Percentiles rank a stretch among this genome's conserved stretches.
phyloP scores from a whole-genome alignment of 2,329 filamentous ascomycete species.

The Botrytis medusae region DNA sequence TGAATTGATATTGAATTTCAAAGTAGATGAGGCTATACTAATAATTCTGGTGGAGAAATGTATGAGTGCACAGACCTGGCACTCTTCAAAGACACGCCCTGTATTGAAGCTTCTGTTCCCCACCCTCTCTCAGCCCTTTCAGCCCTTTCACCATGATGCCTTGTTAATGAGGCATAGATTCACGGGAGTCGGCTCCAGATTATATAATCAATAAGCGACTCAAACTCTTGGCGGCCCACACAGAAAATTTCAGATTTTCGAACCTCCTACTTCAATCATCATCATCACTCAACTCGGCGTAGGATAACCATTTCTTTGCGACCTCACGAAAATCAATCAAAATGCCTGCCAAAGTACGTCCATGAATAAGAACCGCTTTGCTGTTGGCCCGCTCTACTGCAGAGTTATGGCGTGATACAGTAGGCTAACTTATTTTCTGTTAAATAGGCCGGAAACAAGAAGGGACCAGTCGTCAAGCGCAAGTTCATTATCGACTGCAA shows the following conservation, averaged over 20 bases:
- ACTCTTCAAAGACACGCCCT: no score
- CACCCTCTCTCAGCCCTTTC: neutral
- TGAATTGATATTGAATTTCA: no score
- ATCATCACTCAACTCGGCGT: constrained; percentile 41
- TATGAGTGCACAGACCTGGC: no score
- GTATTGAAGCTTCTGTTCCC: neutral
- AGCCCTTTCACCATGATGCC: neutral
- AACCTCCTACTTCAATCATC: constrained; percentile 9
- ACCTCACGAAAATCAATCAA: constrained; percentile 45
- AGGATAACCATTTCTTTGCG: constrained; percentile 70
- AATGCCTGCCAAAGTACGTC: constrained; percentile 95
- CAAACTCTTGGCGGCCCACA: constrained; percentile 34
- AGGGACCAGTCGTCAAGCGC: constrained; percentile 32
- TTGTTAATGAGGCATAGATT: neutral
- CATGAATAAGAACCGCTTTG: constrained; percentile 70
- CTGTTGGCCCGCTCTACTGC: constrained; percentile 68
- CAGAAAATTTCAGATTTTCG: constrained; percentile 20
- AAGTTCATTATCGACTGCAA: constrained; percentile 96
- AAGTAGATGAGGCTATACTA: no score
- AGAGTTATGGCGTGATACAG: constrained; percentile 68
- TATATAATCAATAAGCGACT: neutral
- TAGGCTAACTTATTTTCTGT: constrained; percentile 78
- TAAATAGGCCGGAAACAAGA: constrained; percentile 60
- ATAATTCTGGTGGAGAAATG: no score
- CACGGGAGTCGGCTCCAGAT: neutral